Base-by-base conservation (phyloP, 2,329 filamentous ascomycete genomes). In the Shiraia sp. region DNA sequence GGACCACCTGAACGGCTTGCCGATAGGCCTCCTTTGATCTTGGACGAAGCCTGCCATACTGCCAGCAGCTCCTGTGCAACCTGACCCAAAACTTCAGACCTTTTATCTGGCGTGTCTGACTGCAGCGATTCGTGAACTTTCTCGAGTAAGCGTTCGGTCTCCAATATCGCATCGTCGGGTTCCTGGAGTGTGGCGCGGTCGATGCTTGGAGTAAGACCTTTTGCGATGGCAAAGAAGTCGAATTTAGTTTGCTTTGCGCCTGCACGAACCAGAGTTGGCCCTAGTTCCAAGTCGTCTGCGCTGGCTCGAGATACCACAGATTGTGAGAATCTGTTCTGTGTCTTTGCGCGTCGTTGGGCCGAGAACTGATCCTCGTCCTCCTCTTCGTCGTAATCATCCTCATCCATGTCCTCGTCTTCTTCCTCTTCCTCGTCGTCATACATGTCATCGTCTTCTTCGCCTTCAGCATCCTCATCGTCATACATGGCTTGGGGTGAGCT, bases 211-310 rank as follows among this genome's bases (percentile, higher is more conserved):
- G 75, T 85, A 8, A 91, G 69, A 47, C 86, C 84, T 63, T 86
- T 87, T 22, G 88, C 88, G 45, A 95, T 82, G 6, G 79, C 74
- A 3, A 83, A 79, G 59, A 90, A 87, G 31, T 82, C 80, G 36
- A 84, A 83, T 7, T 82, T 78, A 33, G 78, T 78, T 49, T 74
- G 63, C 39, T 59, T 67, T 44, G 53, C 59, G 38, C 55, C 61
- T 9, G 54, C 36, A 2, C 41, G 58, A n/a, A 68, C 65, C 16
- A 65, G 26, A 1, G 46, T 44, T 8, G 57, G 55, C 4, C 54
- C 54, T 9, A 47, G 42, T 3, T 59, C 41, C 14, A 55, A 26
- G 5, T 67, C 56, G 29, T 31, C 54, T 17, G 51, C 52, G 42
- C 72, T 73, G 37, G 69, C 66, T 35, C 65, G 63, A 37, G 72